These are phyloP conservation scores for Flaveria sonorensis DNA, from an alignment of 129 eudicot species.

Conservation along the genomic window DNA sequence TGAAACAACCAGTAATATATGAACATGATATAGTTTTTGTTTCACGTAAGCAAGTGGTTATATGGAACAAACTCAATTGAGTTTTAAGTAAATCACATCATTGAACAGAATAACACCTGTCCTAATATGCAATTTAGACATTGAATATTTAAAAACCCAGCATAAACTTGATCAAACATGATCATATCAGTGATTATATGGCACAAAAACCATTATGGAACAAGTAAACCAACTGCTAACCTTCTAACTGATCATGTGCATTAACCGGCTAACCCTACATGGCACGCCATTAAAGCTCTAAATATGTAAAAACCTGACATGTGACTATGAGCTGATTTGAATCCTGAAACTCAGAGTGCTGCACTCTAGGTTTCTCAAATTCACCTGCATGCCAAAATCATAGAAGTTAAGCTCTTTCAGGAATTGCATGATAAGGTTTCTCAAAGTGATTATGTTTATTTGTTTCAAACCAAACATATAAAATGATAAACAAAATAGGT, in stretches of 20 bases:
- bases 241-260: slow-evolving; percentile 7
- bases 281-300: not conserved
- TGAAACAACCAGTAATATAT: not conserved
- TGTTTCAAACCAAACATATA: not conserved
- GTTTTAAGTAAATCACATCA: not conserved
- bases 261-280: not conserved
- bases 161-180: not conserved
- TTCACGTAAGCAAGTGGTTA: not conserved
- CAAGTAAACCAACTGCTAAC: not conserved
- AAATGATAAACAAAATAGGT: not conserved
- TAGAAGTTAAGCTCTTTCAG: slow-evolving; percentile 10
- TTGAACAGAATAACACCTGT: not conserved
- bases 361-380: slow-evolving; percentile 81
- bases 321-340: slow-evolving; percentile 41
- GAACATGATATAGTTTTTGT: not conserved
- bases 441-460: not conserved
- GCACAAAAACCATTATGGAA: not conserved
- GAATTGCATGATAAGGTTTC: not conserved
- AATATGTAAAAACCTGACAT: not conserved
- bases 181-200: not conserved
- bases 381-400: slow-evolving; percentile 56
- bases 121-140: not conserved
- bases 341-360: slow-evolving; percentile 71
- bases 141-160: not conserved
- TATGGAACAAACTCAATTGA: not conserved